Conservation (phyloP, 2,329 filamentous ascomycete species). For the Karstenula rhodostoma region DNA sequence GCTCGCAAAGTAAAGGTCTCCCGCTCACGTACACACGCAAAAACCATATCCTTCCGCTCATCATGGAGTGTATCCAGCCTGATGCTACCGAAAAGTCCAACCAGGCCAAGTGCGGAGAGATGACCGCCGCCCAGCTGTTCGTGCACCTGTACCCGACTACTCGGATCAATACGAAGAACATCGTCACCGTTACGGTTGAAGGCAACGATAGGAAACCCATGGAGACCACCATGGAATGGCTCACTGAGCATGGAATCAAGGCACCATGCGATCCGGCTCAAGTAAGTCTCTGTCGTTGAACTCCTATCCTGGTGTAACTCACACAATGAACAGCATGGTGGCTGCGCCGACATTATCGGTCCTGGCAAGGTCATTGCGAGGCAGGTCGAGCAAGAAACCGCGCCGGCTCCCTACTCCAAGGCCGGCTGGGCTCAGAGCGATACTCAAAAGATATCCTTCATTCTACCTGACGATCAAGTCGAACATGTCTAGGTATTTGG, state of each 20-base stretch:
- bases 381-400: background rate
- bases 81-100: background rate
- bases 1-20: conserved; percentile 2
- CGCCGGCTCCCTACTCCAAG: background rate
- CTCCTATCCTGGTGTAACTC: background rate
- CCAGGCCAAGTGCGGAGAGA: conserved; percentile 11
- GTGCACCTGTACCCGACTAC: background rate
- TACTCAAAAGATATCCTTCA: background rate
- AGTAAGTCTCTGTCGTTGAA: background rate
- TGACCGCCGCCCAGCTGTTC: conserved; percentile 9
- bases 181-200: conserved; percentile 5
- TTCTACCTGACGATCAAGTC: background rate
- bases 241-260: background rate
- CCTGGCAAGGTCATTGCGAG: conserved; percentile 4
- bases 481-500: background rate
- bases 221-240: background rate
- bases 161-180: background rate
- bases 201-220: background rate
- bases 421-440: background rate
- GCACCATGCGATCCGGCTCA: background rate
- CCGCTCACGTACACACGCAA: conserved; percentile 6
- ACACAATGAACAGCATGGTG: background rate
- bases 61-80: background rate
- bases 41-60: background rate
- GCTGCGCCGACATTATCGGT: conserved; percentile 6